These are phyloP conservation scores for Trichopus zeylanicus DNA, from an alignment of 116 monocot genomes.

Conservation along the genomic window DNA sequence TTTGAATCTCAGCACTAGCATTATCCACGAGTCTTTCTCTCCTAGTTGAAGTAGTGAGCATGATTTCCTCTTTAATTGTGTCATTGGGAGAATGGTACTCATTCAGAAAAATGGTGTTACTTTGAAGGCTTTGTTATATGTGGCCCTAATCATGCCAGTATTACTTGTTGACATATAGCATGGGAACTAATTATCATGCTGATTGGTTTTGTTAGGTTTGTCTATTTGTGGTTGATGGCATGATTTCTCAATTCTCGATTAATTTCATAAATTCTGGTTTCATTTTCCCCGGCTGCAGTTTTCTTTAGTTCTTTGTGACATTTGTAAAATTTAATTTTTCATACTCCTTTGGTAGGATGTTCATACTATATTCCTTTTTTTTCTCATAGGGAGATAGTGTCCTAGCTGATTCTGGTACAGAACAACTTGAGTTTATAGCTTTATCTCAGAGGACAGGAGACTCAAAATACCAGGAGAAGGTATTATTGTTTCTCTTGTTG, in stretches of 20 bases:
- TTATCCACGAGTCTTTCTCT: no score
- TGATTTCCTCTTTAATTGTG: no score
- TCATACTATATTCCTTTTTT: not conserved
- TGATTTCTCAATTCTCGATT: not conserved
- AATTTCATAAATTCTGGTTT: not conserved
- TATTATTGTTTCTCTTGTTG: slow-evolving; percentile 12
- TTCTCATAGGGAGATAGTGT: slow-evolving; percentile 77
- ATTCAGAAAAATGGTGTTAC: no score
- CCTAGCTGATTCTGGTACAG: slow-evolving; percentile 88
- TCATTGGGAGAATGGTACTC: no score
- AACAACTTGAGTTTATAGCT: slow-evolving; percentile 95
- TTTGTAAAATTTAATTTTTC: not conserved
- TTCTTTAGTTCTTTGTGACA: not conserved
- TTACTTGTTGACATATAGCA: no score
- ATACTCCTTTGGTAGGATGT: not conserved
- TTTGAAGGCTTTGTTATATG: no score
- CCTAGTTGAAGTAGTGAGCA: no score
- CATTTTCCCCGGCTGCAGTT: not conserved
- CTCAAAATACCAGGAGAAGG: slow-evolving; percentile 86
- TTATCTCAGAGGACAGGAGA: slow-evolving; percentile 91
- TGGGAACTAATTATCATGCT: no score
- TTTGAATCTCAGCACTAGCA: no score
- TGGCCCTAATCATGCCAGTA: no score
- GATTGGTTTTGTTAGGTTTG: not conserved
- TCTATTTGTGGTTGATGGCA: not conserved